Base-by-base conservation (phyloP, 352 stramenopile species). In the Globisporangium heterothallicum region DNA sequence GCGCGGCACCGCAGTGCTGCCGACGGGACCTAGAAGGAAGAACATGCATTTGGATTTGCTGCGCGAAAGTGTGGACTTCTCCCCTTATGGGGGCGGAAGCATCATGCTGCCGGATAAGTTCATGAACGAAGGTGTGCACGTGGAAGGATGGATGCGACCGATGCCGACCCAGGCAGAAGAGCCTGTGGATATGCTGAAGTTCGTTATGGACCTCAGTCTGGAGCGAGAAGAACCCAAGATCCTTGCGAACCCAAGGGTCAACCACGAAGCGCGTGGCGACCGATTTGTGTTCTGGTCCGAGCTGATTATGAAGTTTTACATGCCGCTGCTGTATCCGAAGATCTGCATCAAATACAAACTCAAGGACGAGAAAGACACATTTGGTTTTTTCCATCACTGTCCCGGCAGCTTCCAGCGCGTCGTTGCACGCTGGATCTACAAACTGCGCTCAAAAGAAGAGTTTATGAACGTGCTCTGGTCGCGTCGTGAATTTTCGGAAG, bases 291-390 rank as follows among this genome's bases (percentile, higher is more conserved):
- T 92, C 56, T 95, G 84, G 84, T 69, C 73, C 21, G 77, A 92
- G 22, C 61, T 95, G 10, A 88, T 95, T 49, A 95, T 95, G 84
- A 80, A 82, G 32, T 95, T 88, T 46, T 95, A 91, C 56, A 95
- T 95, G 84, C 84, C 84, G 25, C 54, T 95, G 34, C 52, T 95
- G 46, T 95, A 90, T 55, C 84, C 84, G 2, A 94, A 94, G 43
- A 64, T 92, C 8, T 92, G 84, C 64, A 58, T 92, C 16, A 90
- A 92, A 51, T 70, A 84, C 8, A 89, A 88, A 42, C 61, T 94
- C 42, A 94, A 94, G 68, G 84, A 92, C 19, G 83, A 92, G 50
- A 62, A 60, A 8, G 81, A 94, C 44, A 79, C 69, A 27, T 65
- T 88, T 12, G 84, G 84, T 6, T 94, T 94, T 49, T 94, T 92